Conservation (phyloP, 139 green algal species). For the Chlamydomonas incerta region DNA sequence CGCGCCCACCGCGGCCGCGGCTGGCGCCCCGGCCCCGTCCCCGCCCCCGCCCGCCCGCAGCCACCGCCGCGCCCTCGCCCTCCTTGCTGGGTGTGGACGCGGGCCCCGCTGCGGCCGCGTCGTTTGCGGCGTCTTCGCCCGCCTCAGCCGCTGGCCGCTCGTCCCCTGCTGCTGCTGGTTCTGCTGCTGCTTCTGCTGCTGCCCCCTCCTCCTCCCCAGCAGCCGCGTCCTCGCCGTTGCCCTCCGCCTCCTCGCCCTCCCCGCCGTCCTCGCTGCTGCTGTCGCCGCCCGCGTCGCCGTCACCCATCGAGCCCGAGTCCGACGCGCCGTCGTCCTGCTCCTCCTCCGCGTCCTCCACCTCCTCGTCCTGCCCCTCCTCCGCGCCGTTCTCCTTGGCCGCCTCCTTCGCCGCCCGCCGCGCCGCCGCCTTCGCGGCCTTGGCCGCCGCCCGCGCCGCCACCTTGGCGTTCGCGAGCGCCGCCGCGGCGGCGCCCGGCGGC, state of each 20-base stretch:
- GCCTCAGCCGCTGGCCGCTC: too few relatives aligned
- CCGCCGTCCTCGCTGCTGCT: not conserved
- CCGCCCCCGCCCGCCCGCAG: too few relatives aligned
- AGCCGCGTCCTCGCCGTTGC: not conserved
- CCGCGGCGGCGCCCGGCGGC: slow-evolving; percentile 20
- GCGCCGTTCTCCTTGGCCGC: slow-evolving; percentile 13
- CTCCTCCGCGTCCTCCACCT: not conserved
- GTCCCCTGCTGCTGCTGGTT: not conserved
- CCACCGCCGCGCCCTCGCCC: not conserved
- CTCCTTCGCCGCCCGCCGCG: not conserved
- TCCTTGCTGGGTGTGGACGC: not conserved
- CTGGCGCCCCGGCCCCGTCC: not conserved
- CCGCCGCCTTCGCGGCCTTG: not conserved
- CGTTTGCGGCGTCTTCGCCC: slow-evolving; percentile 11
- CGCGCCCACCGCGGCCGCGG: not conserved
- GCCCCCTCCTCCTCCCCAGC: too few relatives aligned
- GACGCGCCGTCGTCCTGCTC: not conserved
- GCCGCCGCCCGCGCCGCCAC: not conserved
- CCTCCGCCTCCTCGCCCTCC: not conserved
- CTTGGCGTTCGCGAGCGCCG: slow-evolving; percentile 6
- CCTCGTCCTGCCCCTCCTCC: not conserved
- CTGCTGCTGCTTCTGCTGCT: not conserved
- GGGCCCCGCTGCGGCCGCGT: not conserved
- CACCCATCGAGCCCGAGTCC: not conserved
- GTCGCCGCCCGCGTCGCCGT: not conserved